These are phyloP conservation scores for Geotrichum carabidarum DNA, from an alignment of 1,139 yeast genomes.

Conservation along the genomic window DNA sequence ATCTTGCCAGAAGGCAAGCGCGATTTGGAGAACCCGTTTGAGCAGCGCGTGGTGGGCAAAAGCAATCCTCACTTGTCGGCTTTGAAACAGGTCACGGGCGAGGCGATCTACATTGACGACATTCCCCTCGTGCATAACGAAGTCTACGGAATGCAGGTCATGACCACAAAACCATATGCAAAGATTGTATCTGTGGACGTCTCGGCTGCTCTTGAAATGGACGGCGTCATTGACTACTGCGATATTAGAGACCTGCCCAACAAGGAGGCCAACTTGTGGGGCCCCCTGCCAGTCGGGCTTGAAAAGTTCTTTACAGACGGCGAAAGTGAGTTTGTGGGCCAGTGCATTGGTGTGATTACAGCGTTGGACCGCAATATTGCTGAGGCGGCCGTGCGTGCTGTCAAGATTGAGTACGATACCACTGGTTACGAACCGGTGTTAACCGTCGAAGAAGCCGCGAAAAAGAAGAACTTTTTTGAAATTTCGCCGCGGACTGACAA, in stretches of 20 bases:
- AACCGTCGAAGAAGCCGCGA: slow-evolving; percentile 43
- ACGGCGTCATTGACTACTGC: slow-evolving; percentile 42
- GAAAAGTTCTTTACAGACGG: slow-evolving; percentile 44
- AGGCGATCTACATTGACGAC: slow-evolving; percentile 44
- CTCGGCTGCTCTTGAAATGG: slow-evolving; percentile 38
- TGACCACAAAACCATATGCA: slow-evolving; percentile 44
- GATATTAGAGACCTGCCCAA: slow-evolving; percentile 41
- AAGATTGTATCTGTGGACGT: slow-evolving; percentile 39
- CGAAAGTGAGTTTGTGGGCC: slow-evolving; percentile 41
- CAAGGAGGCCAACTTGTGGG: slow-evolving; percentile 40
- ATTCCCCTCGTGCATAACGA: slow-evolving; percentile 42
- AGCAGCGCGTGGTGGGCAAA: slow-evolving; percentile 39
- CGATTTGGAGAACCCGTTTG: slow-evolving; percentile 39
- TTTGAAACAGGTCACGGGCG: slow-evolving; percentile 44
- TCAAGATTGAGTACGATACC: slow-evolving; percentile 42
- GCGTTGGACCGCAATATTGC: slow-evolving; percentile 42
- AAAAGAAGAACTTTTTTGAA: slow-evolving; percentile 38
- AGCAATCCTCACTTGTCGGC: slow-evolving; percentile 42
- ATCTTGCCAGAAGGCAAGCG: slow-evolving; percentile 39
- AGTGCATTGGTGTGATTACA: slow-evolving; percentile 42
- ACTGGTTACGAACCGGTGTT: slow-evolving; percentile 36
- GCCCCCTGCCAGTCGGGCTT: slow-evolving; percentile 40
- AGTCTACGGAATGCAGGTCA: slow-evolving; percentile 42
- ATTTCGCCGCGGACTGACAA: slow-evolving; percentile 34
- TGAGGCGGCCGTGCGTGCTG: slow-evolving; percentile 43